Evolutionary conservation across 1,284 basidiomycete species (phyloP), one percentile per base, ranked within the genome.

Genomic region (Exsudoporus floridanus): DNA sequence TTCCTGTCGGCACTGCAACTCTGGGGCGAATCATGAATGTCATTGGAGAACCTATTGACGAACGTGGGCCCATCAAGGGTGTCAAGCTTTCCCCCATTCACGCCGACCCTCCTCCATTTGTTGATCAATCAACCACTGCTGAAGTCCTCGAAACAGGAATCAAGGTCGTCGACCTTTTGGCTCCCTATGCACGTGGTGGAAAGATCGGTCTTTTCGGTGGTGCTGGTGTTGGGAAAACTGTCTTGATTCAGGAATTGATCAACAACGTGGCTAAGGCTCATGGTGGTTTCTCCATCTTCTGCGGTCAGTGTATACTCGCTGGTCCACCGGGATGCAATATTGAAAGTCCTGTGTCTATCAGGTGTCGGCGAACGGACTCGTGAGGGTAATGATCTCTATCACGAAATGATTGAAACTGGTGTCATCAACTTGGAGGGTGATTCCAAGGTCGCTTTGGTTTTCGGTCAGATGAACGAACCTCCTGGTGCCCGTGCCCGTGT

Each of bases 381-480:
- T 84, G 96, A 99, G 88, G 96, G 96, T 79, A 99, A 99, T 83
- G 96, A 99, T 82, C 80, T 99, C 68, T 99, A 99, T 83, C 95
- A 98, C 78, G 96, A 99, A 81, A 98, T 99, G 95, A 97, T 97
- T 77, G 94, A 98, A 78, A 98, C 95, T 57, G 96, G 96, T 88
- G 96, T 99, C 84, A 99, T 99, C 84, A 96, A 98, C 78, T 86
- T 95, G 67, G 84, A 97, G 70, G 94, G 94, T 76, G 93, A 96
- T 76, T 98, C 96, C 75, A 98, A 99, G 86, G 96, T 98, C 77
- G 95, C 96, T 68, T 88, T 99, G 62, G 96, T 99, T 66, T 99
- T 99, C 83, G 96, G 96, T 82, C 96, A 99, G 81, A 99, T 99
- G 96, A 99, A 99, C 82, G 96, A 99, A 82, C 96, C 96, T 74